Conservation (phyloP, 192 early-diverging fungal species). For the Linnemannia schmuckeri region DNA sequence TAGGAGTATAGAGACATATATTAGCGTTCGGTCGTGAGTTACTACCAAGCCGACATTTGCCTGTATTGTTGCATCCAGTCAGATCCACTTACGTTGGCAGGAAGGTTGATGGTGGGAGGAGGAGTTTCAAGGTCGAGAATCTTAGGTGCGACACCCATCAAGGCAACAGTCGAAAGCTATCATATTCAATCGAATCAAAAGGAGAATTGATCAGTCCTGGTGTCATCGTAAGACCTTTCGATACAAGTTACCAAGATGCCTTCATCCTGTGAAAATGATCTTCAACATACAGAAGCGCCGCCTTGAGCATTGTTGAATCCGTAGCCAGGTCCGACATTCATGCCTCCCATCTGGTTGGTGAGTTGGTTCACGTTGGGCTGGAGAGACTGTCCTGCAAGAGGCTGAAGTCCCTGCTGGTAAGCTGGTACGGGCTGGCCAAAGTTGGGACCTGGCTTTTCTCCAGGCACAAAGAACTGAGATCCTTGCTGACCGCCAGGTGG, state of each 20-base stretch:
- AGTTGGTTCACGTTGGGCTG: conserved; percentile 8
- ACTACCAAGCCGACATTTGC: too few relatives aligned
- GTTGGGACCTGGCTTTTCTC: conserved; percentile 26
- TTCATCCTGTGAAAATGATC: not conserved
- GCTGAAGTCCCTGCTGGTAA: conserved; percentile 25
- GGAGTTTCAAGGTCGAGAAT: conserved; percentile 56
- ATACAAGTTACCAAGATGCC: not conserved
- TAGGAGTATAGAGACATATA: not conserved
- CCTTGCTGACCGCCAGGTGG: conserved; percentile 14
- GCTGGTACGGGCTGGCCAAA: conserved; percentile 20
- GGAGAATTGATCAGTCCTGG: not conserved
- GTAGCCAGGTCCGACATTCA: conserved; percentile 30
- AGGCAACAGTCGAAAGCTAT: conserved; percentile 51
- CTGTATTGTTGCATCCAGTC: not conserved
- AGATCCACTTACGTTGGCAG: conserved; percentile 58
- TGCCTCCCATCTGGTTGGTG: conserved; percentile 6
- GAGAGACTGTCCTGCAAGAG: conserved; percentile 8
- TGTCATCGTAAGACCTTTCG: not conserved
- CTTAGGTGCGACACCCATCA: conserved; percentile 61
- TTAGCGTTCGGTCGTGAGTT: not conserved
- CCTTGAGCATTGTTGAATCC: conserved; percentile 17
- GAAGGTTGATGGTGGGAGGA: conserved; percentile 60
- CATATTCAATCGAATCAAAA: not conserved
- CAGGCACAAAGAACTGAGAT: conserved; percentile 39
- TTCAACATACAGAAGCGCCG: not conserved